Percentiles rank a stretch among this genome's conserved stretches.
phyloP scores from a whole-genome alignment of 495 filamentous ascomycete species.

The Aspergillus funiculosus region DNA sequence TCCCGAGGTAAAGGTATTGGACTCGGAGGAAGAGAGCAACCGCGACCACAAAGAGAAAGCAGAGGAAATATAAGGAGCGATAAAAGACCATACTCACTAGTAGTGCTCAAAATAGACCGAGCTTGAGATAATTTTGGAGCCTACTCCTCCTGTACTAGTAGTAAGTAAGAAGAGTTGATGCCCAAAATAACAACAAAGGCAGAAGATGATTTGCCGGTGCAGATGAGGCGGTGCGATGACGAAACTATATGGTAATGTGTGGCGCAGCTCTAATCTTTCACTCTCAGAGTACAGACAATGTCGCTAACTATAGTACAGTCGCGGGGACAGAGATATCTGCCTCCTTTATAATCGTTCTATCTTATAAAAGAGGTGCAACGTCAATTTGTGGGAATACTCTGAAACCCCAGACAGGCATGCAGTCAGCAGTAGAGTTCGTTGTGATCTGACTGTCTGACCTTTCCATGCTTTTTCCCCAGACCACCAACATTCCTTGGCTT shows the following conservation, averaged over 20 bases:
- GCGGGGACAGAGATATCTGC: slow-evolving; percentile 3
- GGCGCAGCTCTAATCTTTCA: too few species aligned
- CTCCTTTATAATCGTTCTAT: slow-evolving; percentile 12
- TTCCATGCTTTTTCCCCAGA: slow-evolving; percentile 2
- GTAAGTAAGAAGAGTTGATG: too few species aligned
- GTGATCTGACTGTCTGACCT: slow-evolving; percentile 21
- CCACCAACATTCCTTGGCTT: slow-evolving; percentile 4
- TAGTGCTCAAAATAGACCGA: slow-evolving; percentile 5
- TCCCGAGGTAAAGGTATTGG: too few species aligned
- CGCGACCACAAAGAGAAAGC: slow-evolving; percentile 13
- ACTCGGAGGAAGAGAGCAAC: slow-evolving; percentile 16
- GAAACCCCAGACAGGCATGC: slow-evolving; percentile 1
- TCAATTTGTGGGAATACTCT: not conserved
- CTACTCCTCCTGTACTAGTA: slow-evolving; percentile 15
- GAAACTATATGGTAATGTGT: not conserved
- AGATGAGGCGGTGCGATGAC: slow-evolving; percentile 9
- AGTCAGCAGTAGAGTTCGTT: slow-evolving; percentile 6
- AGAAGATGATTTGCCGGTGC: slow-evolving; percentile 5
- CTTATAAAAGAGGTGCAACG: not conserved
- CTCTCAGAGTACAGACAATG: too few species aligned
- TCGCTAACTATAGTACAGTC: too few species aligned
- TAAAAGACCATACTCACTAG: slow-evolving; percentile 11
- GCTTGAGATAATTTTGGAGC: slow-evolving; percentile 13
- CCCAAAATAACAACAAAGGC: slow-evolving; percentile 10
- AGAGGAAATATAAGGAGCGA: slow-evolving; percentile 3